Base-by-base conservation (phyloP, 805 yeast species). In the Saccharomycopsis selenospora region DNA sequence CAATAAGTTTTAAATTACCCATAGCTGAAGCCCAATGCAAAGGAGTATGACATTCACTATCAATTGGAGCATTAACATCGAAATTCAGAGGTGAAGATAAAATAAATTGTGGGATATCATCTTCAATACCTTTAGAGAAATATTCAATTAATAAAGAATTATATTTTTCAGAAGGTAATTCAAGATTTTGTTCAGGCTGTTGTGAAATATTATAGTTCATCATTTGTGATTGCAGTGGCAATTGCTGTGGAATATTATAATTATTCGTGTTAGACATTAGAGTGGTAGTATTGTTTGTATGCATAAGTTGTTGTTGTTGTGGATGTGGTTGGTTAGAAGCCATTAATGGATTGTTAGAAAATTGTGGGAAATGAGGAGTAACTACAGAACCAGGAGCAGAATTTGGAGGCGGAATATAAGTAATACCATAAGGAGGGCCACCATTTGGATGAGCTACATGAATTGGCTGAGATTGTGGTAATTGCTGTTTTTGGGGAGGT, bases 21-120 rank as follows among this genome's bases (percentile, higher is more conserved):
- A 85, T 75, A 0, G 93, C 82, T 26, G 87, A 74, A 0, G 95
- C 93, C 95, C 95, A 85, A 61, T 85, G 95, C 47, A 85, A 69
- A 1, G 89, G 77, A 0, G 90, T 80, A 59, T 85, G 89, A 0
- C 91, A 91, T 55, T 85, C 93, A 51, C 79, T 79, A 58, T 85
- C 95, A 18, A 85, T 79, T 2, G 82, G 72, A 51, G 75, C 82
- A 59, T 82, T 78, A 46, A 83, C 75, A 56, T 80, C 75, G 50
- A 82, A 77, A 56, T 78, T 76, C 1, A 91, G 90, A 4, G 85
- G 84, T 45, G 70, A 65, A 26, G 70, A 61, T 24, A 80, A 59
- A 46, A 74, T 68, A 55, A 55, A 57, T 36, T 61, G 57, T 30
- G 69, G 64, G 11, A 61, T 61, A 24, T 60, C 58, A 13, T 59